Percentiles rank a stretch among this genome's conserved stretches.
Evolutionary conservation across 306 rosid species (phyloP).

Genomic region (Leucaena leucocephala): DNA sequence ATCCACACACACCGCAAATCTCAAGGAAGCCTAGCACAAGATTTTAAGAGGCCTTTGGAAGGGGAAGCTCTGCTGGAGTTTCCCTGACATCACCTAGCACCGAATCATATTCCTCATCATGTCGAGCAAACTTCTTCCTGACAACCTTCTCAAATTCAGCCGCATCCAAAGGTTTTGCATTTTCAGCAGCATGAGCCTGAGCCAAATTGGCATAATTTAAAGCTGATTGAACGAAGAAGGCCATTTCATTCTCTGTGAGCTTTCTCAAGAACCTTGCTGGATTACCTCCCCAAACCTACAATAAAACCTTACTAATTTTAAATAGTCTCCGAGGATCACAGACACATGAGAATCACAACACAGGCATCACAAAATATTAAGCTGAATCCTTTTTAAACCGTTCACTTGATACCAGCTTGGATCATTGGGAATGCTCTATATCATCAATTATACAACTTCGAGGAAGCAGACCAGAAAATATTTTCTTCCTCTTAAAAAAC

Average conservation of each 20-base stretch:
- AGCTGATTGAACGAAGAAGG: constrained; percentile 88
- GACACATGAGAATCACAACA: neutral
- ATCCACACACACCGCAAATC: constrained; percentile 27
- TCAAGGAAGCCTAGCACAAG: constrained; percentile 22
- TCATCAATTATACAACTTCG: constrained; percentile 16
- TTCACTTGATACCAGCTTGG: constrained; percentile 15
- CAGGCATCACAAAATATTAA: constrained; percentile 1
- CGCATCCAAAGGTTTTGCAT: constrained; percentile 73
- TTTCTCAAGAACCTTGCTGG: constrained; percentile 94
- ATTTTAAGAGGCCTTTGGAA: constrained; percentile 54
- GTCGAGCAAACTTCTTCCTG: constrained; percentile 69
- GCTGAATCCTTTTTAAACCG: constrained; percentile 24
- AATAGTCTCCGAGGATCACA: constrained; percentile 9
- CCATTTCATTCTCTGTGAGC: constrained; percentile 89
- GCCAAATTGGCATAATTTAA: constrained; percentile 83
- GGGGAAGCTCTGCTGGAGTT: constrained; percentile 58
- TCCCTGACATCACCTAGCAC: constrained; percentile 60
- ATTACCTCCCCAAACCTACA: constrained; percentile 97
- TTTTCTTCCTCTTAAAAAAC: constrained; percentile 9
- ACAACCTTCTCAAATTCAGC: constrained; percentile 79
- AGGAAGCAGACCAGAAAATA: neutral
- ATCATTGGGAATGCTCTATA: constrained; percentile 23
- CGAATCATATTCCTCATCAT: constrained; percentile 67
- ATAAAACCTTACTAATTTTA: constrained; percentile 4
- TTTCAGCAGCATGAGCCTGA: constrained; percentile 90